A percentile compares a stretch with the other conserved stretches of the same genome.
phyloP scores from a whole-genome alignment of 1,284 basidiomycete species.

The Erythrobasidium hasegawianum region DNA sequence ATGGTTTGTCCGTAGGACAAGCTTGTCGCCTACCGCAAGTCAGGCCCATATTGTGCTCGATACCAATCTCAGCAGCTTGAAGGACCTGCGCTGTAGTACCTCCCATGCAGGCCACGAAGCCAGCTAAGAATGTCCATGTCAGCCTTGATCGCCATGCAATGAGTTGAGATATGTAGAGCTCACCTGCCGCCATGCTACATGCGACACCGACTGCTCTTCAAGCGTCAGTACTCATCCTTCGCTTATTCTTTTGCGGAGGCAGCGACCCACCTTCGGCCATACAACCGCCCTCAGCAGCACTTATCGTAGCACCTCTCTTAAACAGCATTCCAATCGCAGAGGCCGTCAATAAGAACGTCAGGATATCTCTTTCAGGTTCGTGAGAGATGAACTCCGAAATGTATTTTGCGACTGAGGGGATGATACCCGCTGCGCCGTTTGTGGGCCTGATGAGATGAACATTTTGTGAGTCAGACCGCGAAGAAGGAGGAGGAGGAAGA shows the following conservation, averaged over 20 bases:
- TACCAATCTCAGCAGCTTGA: constrained; percentile 69
- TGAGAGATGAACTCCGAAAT: constrained; percentile 85
- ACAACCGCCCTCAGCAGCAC: constrained; percentile 79
- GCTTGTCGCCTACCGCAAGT: too few relatives aligned
- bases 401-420: constrained; percentile 74
- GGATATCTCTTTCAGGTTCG: constrained; percentile 76
- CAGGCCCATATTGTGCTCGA: constrained; percentile 78
- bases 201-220: constrained; percentile 56
- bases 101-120: constrained; percentile 73
- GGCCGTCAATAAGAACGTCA: constrained; percentile 73
- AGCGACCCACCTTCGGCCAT: constrained; percentile 37
- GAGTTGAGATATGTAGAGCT: too few relatives aligned
- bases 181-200: constrained; percentile 74
- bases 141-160: too few relatives aligned
- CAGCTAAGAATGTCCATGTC: constrained; percentile 58
- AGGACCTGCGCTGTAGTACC: constrained; percentile 51
- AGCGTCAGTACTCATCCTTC: too few relatives aligned
- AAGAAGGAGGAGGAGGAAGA: constrained; percentile 35
- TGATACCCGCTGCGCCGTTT: constrained; percentile 65
- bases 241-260: too few relatives aligned
- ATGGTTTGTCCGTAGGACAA: too few relatives aligned
- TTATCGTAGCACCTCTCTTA: constrained; percentile 93
- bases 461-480: too few relatives aligned
- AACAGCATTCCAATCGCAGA: constrained; percentile 90
- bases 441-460: constrained; percentile 15